phyloP scores from a whole-genome alignment of 352 stramenopile species.

The Elongisporangium undulatum region DNA sequence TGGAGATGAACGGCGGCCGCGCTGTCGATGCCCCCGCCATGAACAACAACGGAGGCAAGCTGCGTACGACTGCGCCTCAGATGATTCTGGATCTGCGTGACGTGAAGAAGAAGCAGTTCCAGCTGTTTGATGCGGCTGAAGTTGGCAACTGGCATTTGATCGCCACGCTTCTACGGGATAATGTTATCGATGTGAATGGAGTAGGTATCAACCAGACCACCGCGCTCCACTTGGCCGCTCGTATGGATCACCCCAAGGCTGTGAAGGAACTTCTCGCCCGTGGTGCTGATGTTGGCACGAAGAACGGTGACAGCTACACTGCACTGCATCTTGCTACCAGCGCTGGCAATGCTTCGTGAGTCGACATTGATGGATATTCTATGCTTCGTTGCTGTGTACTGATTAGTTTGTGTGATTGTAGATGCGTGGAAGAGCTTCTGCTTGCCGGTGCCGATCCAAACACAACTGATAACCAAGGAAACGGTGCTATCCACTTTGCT shows the following conservation, averaged over 20 bases:
- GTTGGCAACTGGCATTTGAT: slow-evolving; percentile 83
- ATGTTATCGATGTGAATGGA: slow-evolving; percentile 84
- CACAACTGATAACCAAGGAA: slow-evolving; percentile 77
- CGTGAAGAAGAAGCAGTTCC: slow-evolving; percentile 88
- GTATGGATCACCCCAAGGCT: slow-evolving; percentile 73
- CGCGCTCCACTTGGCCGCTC: slow-evolving; percentile 66
- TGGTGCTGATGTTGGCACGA: slow-evolving; percentile 55
- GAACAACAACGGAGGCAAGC: slow-evolving; percentile 16
- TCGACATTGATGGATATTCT: not conserved
- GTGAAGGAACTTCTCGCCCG: slow-evolving; percentile 71
- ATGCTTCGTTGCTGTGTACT: slow-evolving; percentile 7
- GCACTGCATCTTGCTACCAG: slow-evolving; percentile 73
- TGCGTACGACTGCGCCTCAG: slow-evolving; percentile 54
- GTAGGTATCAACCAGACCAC: slow-evolving; percentile 86
- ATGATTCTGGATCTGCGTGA: slow-evolving; percentile 83
- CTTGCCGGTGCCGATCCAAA: slow-evolving; percentile 70
- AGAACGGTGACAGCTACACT: slow-evolving; percentile 80
- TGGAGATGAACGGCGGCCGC: slow-evolving; percentile 66
- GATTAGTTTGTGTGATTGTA: slow-evolving; percentile 13
- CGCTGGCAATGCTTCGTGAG: slow-evolving; percentile 62
- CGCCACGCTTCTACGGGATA: slow-evolving; percentile 71
- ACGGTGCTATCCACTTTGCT: slow-evolving; percentile 79
- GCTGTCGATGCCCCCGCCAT: slow-evolving; percentile 13
- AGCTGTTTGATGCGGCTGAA: slow-evolving; percentile 82
- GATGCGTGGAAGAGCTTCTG: slow-evolving; percentile 72